phyloP scores from a whole-genome alignment of 805 yeast genomes.

The Hanseniaspora vineae region DNA sequence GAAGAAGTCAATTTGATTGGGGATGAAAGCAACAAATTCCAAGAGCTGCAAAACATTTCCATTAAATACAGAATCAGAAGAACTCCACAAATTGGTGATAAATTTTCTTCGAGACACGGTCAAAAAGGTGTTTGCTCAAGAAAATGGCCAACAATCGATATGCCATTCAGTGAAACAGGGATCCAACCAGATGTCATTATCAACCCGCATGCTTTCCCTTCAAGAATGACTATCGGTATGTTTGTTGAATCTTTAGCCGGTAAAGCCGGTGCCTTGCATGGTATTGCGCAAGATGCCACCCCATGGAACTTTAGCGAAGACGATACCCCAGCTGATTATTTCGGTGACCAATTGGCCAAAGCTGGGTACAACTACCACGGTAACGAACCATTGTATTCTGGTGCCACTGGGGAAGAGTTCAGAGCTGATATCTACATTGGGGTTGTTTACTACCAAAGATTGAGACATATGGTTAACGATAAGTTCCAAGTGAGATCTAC shows the following conservation, averaged over 20 bases:
- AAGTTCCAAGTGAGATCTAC: constrained; percentile 99
- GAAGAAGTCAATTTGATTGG: constrained; percentile 91
- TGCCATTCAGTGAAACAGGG: constrained; percentile 95
- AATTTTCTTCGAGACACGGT: constrained; percentile 94
- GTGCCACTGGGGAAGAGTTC: constrained; percentile 95
- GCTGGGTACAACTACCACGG: constrained; percentile 98
- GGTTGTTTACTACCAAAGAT: constrained; percentile 92
- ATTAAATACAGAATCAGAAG: constrained; percentile 86
- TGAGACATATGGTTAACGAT: constrained; percentile 99
- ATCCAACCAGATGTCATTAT: constrained; percentile 96
- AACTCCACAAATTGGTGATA: constrained; percentile 92
- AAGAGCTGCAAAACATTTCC: constrained; percentile 73
- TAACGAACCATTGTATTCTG: constrained; percentile 97
- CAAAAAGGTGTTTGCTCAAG: constrained; percentile 98
- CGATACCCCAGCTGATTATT: constrained; percentile 94
- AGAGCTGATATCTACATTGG: constrained; percentile 94
- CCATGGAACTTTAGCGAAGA: constrained; percentile 89
- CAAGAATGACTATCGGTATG: constrained; percentile 99
- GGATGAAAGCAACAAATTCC: constrained; percentile 53
- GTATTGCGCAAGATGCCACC: constrained; percentile 93
- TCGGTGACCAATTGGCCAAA: constrained; percentile 77
- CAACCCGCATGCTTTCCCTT: constrained; percentile 99
- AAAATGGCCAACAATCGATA: constrained; percentile 92
- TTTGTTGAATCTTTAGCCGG: constrained; percentile 98
- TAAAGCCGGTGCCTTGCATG: constrained; percentile 95